phyloP scores from a whole-genome alignment of 352 stramenopile species.

The Blastocystis sp. region DNA sequence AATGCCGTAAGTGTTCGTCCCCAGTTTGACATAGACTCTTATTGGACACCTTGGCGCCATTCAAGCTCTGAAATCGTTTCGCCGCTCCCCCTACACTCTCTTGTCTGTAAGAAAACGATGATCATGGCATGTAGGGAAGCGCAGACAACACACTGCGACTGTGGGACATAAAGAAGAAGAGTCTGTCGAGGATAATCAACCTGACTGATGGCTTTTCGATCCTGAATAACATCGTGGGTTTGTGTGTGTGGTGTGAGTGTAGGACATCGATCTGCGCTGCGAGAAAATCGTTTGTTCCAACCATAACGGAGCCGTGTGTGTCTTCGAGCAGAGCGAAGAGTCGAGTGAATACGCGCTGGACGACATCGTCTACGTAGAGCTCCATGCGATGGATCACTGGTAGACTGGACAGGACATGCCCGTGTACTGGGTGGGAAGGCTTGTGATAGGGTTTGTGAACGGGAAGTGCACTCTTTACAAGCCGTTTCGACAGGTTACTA shows the following conservation, averaged over 20 bases:
- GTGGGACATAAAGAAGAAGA: slow-evolving; percentile 24
- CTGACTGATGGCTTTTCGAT: background rate
- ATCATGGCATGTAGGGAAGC: background rate
- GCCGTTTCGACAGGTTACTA: background rate
- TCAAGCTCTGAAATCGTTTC: background rate
- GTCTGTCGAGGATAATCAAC: background rate
- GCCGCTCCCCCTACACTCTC: background rate
- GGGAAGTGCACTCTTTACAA: background rate
- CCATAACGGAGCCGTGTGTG: background rate
- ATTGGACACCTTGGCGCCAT: background rate
- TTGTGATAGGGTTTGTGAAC: background rate
- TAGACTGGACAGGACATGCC: background rate
- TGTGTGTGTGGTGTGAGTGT: background rate
- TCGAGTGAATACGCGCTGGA: background rate
- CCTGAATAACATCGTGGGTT: background rate
- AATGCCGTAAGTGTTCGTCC: background rate
- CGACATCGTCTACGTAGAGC: background rate
- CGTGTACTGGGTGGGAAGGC: background rate
- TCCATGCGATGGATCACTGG: background rate
- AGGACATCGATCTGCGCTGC: background rate
- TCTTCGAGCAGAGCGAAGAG: background rate
- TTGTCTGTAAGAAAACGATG: background rate
- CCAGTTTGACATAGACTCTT: background rate
- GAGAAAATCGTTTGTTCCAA: background rate
- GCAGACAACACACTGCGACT: background rate